phyloP scores from a whole-genome alignment of 1,284 basidiomycete species.

The Rhodotorula sp. region DNA sequence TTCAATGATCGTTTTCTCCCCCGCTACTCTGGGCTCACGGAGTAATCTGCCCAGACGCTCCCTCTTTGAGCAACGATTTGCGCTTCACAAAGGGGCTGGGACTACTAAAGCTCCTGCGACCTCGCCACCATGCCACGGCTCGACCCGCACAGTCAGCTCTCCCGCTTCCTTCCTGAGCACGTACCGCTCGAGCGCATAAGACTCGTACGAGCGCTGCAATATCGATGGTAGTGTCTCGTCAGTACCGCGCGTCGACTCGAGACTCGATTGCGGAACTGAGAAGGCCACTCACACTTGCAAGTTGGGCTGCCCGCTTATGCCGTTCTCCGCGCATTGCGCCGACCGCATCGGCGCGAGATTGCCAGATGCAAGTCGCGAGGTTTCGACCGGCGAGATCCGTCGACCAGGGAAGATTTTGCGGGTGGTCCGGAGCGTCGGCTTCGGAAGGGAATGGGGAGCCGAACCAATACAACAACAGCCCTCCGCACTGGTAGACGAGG shows the following conservation, averaged over 20 bases:
- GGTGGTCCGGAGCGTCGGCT: background rate
- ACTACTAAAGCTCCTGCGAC: conserved; percentile 55
- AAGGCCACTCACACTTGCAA: conserved; percentile 56
- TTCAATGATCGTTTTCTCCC: too few relatives aligned
- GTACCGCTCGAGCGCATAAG: conserved; percentile 73
- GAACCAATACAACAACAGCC: conserved; percentile 40
- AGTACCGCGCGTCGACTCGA: background rate
- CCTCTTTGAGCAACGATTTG: too few relatives aligned
- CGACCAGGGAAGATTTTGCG: background rate
- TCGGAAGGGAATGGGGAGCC: conserved; percentile 1
- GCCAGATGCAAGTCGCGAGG: conserved; percentile 93
- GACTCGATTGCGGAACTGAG: too few relatives aligned
- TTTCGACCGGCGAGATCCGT: conserved; percentile 62
- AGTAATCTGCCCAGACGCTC: too few relatives aligned
- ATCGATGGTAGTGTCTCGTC: background rate
- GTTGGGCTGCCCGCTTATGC: conserved; percentile 75
- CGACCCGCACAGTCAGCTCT: background rate
- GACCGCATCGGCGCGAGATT: conserved; percentile 74
- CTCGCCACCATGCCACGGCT: conserved; percentile 56
- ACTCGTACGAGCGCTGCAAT: conserved; percentile 63
- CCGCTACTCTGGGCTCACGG: too few relatives aligned
- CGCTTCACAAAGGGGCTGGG: too few relatives aligned
- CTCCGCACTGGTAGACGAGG: conserved; percentile 6
- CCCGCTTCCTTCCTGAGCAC: conserved; percentile 62
- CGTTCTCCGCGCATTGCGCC: conserved; percentile 74